Conservation (phyloP, 345 rosid genomes). For the Salix udensis region DNA sequence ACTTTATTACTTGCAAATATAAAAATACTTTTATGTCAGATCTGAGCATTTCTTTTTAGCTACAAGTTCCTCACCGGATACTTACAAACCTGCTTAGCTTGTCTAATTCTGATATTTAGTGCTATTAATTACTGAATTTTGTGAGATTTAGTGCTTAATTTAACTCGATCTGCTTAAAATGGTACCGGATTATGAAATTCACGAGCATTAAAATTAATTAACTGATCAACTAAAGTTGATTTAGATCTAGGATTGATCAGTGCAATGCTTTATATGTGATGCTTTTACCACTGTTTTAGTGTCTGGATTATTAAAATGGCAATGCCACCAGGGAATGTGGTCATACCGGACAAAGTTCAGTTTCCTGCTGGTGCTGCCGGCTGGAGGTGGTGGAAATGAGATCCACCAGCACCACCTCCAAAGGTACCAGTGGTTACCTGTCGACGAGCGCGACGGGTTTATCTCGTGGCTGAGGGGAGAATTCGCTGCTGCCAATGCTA, state of each 20-base stretch:
- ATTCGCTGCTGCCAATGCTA: slow-evolving; percentile 92
- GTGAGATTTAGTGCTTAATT: not conserved
- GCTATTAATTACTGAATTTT: not conserved
- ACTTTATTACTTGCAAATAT: no score
- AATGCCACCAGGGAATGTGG: slow-evolving; percentile 77
- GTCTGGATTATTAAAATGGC: slow-evolving; percentile 52
- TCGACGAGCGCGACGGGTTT: slow-evolving; percentile 74
- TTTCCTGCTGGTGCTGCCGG: slow-evolving; percentile 32
- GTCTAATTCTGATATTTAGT: not conserved
- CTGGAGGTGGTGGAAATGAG: slow-evolving; percentile 23
- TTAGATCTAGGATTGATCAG: slow-evolving; percentile 14
- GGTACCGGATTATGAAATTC: not conserved
- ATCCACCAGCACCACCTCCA: slow-evolving; percentile 37
- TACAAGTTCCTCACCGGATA: not conserved
- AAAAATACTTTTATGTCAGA: not conserved
- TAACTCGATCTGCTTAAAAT: not conserved
- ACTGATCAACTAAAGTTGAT: not conserved
- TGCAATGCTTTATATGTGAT: slow-evolving; percentile 10
- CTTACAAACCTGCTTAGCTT: not conserved
- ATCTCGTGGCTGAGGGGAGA: slow-evolving; percentile 85
- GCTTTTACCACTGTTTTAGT: not conserved
- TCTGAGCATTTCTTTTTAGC: not conserved
- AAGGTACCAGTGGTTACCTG: slow-evolving; percentile 45
- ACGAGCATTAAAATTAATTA: not conserved
- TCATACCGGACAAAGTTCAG: slow-evolving; percentile 59